Conservation (phyloP, 257 asterid species). For the Agastache rugosa region DNA sequence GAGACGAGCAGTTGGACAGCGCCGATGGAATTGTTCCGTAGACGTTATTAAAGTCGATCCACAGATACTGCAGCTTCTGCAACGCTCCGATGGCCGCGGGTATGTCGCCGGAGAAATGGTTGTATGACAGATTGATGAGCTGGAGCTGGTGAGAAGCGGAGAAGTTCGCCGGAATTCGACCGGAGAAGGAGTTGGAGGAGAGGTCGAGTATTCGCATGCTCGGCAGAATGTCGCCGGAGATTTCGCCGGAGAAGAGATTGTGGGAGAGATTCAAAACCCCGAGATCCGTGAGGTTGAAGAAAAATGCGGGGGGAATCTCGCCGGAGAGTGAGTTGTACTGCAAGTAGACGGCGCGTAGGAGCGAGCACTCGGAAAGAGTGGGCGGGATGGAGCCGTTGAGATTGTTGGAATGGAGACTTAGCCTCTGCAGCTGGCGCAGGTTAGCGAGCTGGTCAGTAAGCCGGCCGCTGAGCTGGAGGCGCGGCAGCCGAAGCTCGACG, state of each 20-base stretch:
- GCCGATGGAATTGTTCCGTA: conserved; percentile 82
- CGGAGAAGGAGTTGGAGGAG: conserved; percentile 65
- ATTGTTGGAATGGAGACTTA: conserved; percentile 74
- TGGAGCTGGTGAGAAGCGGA: conserved; percentile 57
- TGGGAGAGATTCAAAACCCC: conserved; percentile 64
- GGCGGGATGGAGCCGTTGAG: conserved; percentile 68
- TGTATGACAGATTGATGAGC: conserved; percentile 65
- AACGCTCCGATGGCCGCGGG: conserved; percentile 64
- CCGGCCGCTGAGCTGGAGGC: conserved; percentile 63
- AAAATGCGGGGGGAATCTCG: conserved; percentile 49
- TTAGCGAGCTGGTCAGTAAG: conserved; percentile 46
- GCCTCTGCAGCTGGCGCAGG: conserved; percentile 59
- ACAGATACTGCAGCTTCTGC: conserved; percentile 54
- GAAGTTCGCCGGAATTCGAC: conserved; percentile 57
- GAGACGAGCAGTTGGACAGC: conserved; percentile 70
- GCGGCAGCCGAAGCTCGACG: conserved; percentile 69
- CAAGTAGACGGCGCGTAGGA: conserved; percentile 69
- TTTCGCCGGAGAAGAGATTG: conserved; percentile 57
- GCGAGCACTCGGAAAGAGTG: conserved; percentile 51
- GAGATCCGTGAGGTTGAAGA: conserved; percentile 59
- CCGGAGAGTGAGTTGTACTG: conserved; percentile 75
- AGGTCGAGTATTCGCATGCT: conserved; percentile 61
- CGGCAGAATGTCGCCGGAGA: conserved; percentile 44
- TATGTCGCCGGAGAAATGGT: conserved; percentile 64
- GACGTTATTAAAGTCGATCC: conserved; percentile 67